A percentile compares a stretch with the other conserved stretches of the same genome.
Conservation (phyloP, 1,139 yeast species). For the Yarrowia galli region DNA sequence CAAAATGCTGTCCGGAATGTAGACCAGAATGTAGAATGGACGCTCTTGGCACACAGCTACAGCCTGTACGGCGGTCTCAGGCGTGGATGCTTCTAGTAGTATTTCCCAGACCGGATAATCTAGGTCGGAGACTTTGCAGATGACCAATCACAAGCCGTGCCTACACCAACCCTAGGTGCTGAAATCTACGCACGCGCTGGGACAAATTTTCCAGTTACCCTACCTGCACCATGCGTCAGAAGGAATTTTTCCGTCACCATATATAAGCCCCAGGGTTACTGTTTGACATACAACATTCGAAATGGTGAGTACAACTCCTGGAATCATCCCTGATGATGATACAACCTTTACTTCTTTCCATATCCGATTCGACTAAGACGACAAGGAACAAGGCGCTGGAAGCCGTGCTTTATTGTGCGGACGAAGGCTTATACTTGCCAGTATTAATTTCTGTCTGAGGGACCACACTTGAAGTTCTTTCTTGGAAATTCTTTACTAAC, state of each 20-base stretch:
- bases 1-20: slow-evolving; percentile 9
- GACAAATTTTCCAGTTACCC: slow-evolving; percentile 13
- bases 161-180: slow-evolving; percentile 33
- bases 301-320: slow-evolving; percentile 24
- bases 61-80: too few species aligned
- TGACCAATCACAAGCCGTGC: slow-evolving; percentile 23
- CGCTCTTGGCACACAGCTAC: slow-evolving; percentile 1
- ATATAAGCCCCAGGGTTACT: slow-evolving; percentile 27
- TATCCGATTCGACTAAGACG: slow-evolving; percentile 88
- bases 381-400: slow-evolving; percentile 69
- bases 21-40: slow-evolving; percentile 1
- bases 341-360: slow-evolving; percentile 68
- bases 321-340: slow-evolving; percentile 45
- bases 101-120: not conserved
- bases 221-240: slow-evolving; percentile 12
- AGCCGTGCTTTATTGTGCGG: slow-evolving; percentile 42
- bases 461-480: slow-evolving; percentile 42
- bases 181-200: slow-evolving; percentile 28
- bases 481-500: slow-evolving; percentile 44
- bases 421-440: slow-evolving; percentile 79
- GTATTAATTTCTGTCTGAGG: slow-evolving; percentile 74
- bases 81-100: not conserved
- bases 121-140: slow-evolving; percentile 14
- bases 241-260: slow-evolving; percentile 27
- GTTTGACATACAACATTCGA: slow-evolving; percentile 17